Percentiles rank a stretch among this genome's conserved stretches.
phyloP scores from a whole-genome alignment of 2,329 filamentous ascomycete genomes.

The Colletotrichum sp. region DNA sequence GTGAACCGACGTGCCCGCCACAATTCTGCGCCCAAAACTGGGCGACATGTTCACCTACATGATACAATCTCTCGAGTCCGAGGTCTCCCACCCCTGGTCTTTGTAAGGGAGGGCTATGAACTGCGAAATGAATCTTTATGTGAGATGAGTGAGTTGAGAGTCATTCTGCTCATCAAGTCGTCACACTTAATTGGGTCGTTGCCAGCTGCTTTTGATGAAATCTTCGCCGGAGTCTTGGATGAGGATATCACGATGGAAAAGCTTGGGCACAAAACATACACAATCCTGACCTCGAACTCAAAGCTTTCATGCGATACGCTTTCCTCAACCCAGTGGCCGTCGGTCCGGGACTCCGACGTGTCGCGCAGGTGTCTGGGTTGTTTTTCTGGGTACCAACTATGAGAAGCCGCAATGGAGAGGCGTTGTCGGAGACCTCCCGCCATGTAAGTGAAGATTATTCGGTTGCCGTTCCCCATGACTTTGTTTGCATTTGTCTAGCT shows the following conservation, averaged over 20 bases:
- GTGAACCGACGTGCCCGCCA: slow-evolving; percentile 14
- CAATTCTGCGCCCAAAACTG: neutral
- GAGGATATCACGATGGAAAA: neutral
- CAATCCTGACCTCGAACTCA: neutral
- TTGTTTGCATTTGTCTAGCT: neutral
- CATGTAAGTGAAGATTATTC: neutral
- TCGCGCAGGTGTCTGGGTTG: neutral
- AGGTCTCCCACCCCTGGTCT: neutral
- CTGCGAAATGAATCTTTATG: neutral
- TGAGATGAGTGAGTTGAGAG: neutral
- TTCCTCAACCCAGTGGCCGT: neutral
- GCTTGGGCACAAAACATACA: neutral
- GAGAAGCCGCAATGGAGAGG: neutral
- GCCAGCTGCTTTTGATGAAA: neutral
- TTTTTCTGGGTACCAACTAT: neutral
- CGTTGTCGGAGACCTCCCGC: neutral
- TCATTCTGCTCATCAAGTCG: neutral
- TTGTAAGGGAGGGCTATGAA: neutral
- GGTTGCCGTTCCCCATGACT: neutral
- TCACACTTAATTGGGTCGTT: neutral
- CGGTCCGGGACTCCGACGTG: neutral
- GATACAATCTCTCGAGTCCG: neutral
- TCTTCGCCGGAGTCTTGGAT: neutral
- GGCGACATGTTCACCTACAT: neutral
- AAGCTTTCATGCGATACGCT: neutral